Evolutionary conservation across 176 grass and related monocot genomes (phyloP), one percentile per base, ranked within the genome.

Genomic region (Cenchrus fungigraminus): DNA sequence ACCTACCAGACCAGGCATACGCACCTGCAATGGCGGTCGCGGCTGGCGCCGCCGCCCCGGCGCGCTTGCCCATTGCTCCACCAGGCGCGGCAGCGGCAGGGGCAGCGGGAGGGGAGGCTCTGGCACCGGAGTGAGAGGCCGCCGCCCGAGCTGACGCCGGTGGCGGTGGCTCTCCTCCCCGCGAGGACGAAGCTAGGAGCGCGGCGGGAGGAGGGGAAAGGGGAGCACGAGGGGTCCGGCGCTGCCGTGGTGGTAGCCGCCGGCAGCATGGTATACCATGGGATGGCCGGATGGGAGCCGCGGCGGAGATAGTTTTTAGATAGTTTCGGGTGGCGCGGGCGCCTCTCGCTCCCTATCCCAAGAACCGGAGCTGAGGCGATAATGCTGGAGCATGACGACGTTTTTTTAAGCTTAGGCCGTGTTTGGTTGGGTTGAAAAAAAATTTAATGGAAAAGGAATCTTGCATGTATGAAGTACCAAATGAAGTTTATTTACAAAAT

Each of bases 261-360:
- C 84, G 86, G 84, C 14, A 90, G 84, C 88, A 86, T 90, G 88
- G 79, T 79, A 78, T 83, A 90, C 79, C 88, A 90, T 90, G 88
- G 66, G 73, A 82, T 82, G 6, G 77, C 25, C 25, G 78, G 45
- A 66, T 40, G 37, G 40, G 54, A 51, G 40, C 19, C 17, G 73
- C 74, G 47, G 70, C 20, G 51, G 9, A 47, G 58, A 51, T 11
- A 46, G 40, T 77, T 76, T 66, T 4, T 57, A 67, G 82, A 68
- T 42, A 60, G 62, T 65, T 65, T 71, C 54, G 59, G 12, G 72
- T 46, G 86, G 73, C 62, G 84, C 37, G 8, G 68, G 19, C 32
- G 83, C 88, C 88, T 89, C 83, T 86, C 65, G 60, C 52, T 80
- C 51, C 83, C 78, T 86, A 86, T 86, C 83, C 83, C 25, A 16